Base-by-base conservation (phyloP, 768 basidiomycete species). In the Epithele typhae region DNA sequence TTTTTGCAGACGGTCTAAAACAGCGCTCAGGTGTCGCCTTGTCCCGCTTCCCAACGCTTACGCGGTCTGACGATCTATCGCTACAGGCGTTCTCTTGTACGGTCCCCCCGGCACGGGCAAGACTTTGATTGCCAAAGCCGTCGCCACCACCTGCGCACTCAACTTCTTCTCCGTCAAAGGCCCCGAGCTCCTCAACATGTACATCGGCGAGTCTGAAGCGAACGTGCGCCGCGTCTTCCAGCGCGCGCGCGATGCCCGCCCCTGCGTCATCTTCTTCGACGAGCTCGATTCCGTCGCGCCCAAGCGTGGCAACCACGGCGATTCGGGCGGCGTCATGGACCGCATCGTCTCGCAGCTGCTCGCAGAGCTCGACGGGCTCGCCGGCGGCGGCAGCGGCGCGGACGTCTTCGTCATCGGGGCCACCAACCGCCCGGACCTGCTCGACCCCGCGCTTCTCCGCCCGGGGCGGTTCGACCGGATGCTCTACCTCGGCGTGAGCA, bases 121-220 rank as follows among this genome's bases (percentile, higher is more conserved):
- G 65, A 97, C 94, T 0, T 67, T 97, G 6, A 78, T 97, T 37
- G 94, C 94, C 8, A 97, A 97, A 66, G 94, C 94, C 10, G 93
- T 97, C 33, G 94, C 94, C 19, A 96, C 93, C 1, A 91, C 92
- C 2, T 96, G 88, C 63, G 86, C 92, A 21, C 76, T 96, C 54
- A 96, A 96, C 64, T 96, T 97, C 67, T 87, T 97, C 68, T 94
- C 92, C n/a, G 82, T 96, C 58, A 96, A 97, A 64, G 94, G 94
- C 0, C 94, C 94, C 3, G 94, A 97, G 59, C 68, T 97, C 30
- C 78, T 96, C 41, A 95, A 95, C 67, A 97, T 97, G 94, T 97
- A 95, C 67, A 95, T 97, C 57, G 94, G 94, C 48, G 94, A 96
- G 67, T 94, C 92, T 10, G 94, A 97, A 65, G 96, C 97, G 51